A percentile compares a stretch with the other conserved stretches of the same genome.
These are phyloP conservation scores for Aspergillus tamarii DNA, from an alignment of 2,329 filamentous ascomycete genomes.

Conservation along the genomic window DNA sequence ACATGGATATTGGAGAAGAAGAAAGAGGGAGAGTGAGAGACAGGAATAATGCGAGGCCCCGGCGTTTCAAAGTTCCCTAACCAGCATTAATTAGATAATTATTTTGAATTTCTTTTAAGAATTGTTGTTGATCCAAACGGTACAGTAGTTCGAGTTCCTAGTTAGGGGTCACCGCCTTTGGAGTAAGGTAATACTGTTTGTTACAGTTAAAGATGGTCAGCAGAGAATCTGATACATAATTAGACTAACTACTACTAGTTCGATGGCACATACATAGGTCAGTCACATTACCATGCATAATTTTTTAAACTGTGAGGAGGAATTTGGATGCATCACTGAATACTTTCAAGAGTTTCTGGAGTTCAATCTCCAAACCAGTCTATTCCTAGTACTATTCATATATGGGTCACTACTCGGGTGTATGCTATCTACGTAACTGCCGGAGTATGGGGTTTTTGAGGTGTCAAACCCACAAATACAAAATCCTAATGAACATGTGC, in stretches of 20 bases:
- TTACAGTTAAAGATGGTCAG: constrained; percentile 1
- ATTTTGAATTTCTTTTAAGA: constrained; percentile 12
- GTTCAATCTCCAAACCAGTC: background rate
- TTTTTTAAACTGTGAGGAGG: background rate
- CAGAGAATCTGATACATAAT: background rate
- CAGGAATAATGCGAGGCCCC: constrained; percentile 23
- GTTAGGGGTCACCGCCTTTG: constrained; percentile 10
- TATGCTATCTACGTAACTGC: background rate
- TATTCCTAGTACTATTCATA: background rate
- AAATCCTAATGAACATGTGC: background rate
- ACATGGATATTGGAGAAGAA: constrained; percentile 16
- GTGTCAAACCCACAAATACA: constrained; percentile 2
- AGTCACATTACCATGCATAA: background rate
- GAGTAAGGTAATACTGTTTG: constrained; percentile 2
- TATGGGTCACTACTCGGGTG: background rate
- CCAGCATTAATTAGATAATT: constrained; percentile 29
- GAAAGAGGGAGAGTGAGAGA: constrained; percentile 11
- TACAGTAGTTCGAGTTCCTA: constrained; percentile 4
- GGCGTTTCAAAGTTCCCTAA: constrained; percentile 28
- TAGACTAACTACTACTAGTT: background rate
- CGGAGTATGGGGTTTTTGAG: background rate
- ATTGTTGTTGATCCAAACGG: background rate
- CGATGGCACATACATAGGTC: background rate
- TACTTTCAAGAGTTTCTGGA: background rate
- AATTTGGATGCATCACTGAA: background rate